Base-by-base conservation (phyloP, 1,284 basidiomycete species). In the Pascua guehoae region DNA sequence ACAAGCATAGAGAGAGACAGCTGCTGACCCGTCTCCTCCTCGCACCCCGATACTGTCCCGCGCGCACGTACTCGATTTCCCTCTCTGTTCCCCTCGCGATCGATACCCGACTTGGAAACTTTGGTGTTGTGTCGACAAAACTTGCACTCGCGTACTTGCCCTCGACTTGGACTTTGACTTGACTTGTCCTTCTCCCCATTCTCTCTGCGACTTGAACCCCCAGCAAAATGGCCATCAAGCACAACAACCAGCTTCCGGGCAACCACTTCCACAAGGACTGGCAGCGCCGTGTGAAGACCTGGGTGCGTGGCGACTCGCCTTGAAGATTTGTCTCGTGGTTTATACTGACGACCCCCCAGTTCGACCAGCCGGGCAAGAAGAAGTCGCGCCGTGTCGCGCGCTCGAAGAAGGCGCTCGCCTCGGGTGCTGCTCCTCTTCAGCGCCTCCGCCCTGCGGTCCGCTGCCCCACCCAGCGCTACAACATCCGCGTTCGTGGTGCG, bases 181-280 rank as follows among this genome's bases (percentile, higher is more conserved):
- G 41, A 11, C 17, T 15, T 38, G 36, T 16, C n/a, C 24, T 38
- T 17, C 41, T 18, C 45, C 15, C 37, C n/a, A 24, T 40, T 40
- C 9, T 16, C 49, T 39, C 2, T n/a, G 41, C 5, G 39, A 36
- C 40, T 54, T 41, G 46, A 38, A 32, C 46, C 9, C 47, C 32
- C 49, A 51, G 49, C 47, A 52, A 54, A 52, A 65, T 65, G 63
- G 63, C 62, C 24, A 3, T 32, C 54, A 63, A 62, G 60, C 62
- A 65, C 61, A 65, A 65, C 63, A 65, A 73, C 70, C 89, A 90
- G 81, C 89, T 93, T 79, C 91, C 86, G 81, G 84, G 82, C 76
- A 94, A 94, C 82, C 94, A 97, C 79, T 97, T 97, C 87, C 91
- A 87, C 82, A 98, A 98, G 88, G 92, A 96, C 80, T 96, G 92